Evolutionary conservation across 2,329 filamentous ascomycete genomes (phyloP), one percentile per base, ranked within the genome.

Genomic region (Leptodontidium sp.): DNA sequence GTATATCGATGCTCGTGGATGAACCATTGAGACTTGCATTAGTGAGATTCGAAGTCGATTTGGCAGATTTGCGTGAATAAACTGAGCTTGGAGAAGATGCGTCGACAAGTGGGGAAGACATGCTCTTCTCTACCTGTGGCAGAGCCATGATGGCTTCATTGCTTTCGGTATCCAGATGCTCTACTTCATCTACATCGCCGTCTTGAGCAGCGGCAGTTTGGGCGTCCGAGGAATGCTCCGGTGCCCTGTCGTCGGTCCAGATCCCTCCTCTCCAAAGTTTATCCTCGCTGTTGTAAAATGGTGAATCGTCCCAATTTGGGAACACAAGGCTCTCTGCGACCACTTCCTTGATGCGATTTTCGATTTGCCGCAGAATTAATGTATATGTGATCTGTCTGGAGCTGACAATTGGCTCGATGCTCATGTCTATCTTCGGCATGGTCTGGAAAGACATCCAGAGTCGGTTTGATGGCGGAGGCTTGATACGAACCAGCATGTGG

Each of bases 271-370:
- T 87, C 85, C 93, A 94, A 24, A 84, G 82, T 78, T 97, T 93
- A 67, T 88, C 84, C 66, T 90, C 86, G 0, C 94, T 98, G 74
- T 92, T 89, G 77, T 93, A 91, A 79, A 99, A 98, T 0, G 96
- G 94, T 29, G 93, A 87, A 78, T 99, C 96, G 73, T 99, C 96
- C 95, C 96, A 99, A 77, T 97, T 97, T 0, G 96, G 96, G 66
- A 91, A 84, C 1, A 99, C 96, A 24, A 98, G 80, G 1, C 94
- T 97, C 81, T 99, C 96, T 11, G 92, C 93, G 69, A 99, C 86
- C 9, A 98, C 94, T 80, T 98, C 94, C 76, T 97, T 92, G 78
- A 99, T 98, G 61, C 94, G 88, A 77, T 92, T 97, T 80, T 99
- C 96, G 68, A 99, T 98, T 70, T 97, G 93, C 61, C 94, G 89